Conservation (phyloP, 2,329 filamentous ascomycete genomes). For the Aureobasidium uvarum region DNA sequence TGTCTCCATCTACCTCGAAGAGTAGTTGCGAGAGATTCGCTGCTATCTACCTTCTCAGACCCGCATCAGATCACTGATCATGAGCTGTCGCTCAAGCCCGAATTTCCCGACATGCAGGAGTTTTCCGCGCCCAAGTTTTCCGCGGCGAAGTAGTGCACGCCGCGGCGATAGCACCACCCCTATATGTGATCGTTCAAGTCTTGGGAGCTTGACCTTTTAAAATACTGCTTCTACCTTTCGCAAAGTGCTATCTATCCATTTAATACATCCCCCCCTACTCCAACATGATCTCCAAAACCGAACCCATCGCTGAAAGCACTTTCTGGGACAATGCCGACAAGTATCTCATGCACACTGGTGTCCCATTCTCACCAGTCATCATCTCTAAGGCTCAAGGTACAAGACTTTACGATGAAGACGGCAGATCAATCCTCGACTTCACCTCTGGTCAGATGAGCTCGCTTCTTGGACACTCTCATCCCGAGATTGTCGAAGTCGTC, state of each 20-base stretch:
- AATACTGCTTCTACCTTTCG: neutral
- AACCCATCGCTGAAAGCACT: neutral
- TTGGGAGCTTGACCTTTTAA: neutral
- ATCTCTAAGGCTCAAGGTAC: constrained; percentile 50
- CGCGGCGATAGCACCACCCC: neutral
- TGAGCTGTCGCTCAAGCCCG: too few relatives aligned
- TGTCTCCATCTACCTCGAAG: neutral
- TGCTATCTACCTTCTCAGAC: neutral
- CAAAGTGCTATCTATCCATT: neutral
- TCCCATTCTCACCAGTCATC: constrained; percentile 43
- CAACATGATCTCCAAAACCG: constrained; percentile 6
- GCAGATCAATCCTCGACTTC: constrained; percentile 55
- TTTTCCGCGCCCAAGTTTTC: neutral
- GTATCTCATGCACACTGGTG: constrained; percentile 47
- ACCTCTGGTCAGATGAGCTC: constrained; percentile 63
- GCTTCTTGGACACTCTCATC: constrained; percentile 58
- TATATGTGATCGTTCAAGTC: neutral
- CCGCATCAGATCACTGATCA: too few relatives aligned
- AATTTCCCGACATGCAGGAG: too few relatives aligned
- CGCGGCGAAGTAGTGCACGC: neutral
- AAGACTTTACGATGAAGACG: constrained; percentile 47
- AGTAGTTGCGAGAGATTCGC: neutral
- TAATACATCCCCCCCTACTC: too few relatives aligned
- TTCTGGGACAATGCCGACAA: constrained; percentile 18
- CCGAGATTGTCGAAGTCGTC: constrained; percentile 57